Conservation (phyloP, 179 eudicot genomes). For the Spinacia oleracea region DNA sequence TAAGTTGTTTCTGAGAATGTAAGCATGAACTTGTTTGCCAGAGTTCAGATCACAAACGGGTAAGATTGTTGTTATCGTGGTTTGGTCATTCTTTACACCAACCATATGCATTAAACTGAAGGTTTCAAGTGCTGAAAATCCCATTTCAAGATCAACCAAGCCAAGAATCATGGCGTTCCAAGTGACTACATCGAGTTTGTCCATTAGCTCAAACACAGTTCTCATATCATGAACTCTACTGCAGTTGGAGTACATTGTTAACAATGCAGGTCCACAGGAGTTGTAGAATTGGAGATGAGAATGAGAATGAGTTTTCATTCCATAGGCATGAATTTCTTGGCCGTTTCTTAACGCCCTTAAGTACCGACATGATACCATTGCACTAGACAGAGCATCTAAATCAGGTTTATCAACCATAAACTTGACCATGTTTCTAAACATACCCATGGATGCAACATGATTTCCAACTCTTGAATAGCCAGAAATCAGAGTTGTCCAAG, state of each 20-base stretch:
- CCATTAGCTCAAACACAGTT: constrained; percentile 49
- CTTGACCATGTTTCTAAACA: constrained; percentile 45
- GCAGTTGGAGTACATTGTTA: constrained; percentile 43
- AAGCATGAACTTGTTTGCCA: constrained; percentile 53
- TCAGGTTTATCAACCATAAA: constrained; percentile 35
- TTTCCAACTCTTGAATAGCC: constrained; percentile 49
- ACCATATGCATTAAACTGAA: constrained; percentile 40
- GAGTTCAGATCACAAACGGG: constrained; percentile 46
- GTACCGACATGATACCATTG: constrained; percentile 46
- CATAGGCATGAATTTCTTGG: constrained; percentile 52
- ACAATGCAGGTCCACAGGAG: constrained; percentile 54
- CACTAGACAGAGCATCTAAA: constrained; percentile 46
- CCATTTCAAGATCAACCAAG: constrained; percentile 36
- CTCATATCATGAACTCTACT: constrained; percentile 32
- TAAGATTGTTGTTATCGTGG: constrained; percentile 49
- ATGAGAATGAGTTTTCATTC: constrained; percentile 37
- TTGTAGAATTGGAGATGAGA: constrained; percentile 28
- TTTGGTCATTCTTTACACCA: constrained; percentile 35
- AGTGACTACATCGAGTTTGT: constrained; percentile 45
- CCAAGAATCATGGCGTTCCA: constrained; percentile 55
- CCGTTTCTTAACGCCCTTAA: constrained; percentile 37
- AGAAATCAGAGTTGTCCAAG: constrained; percentile 63
- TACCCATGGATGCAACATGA: constrained; percentile 34
- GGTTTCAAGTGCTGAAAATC: constrained; percentile 30
- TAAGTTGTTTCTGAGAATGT: constrained; percentile 28